Base-by-base conservation (phyloP, 306 rosid genomes). In the Castanospermum australe region DNA sequence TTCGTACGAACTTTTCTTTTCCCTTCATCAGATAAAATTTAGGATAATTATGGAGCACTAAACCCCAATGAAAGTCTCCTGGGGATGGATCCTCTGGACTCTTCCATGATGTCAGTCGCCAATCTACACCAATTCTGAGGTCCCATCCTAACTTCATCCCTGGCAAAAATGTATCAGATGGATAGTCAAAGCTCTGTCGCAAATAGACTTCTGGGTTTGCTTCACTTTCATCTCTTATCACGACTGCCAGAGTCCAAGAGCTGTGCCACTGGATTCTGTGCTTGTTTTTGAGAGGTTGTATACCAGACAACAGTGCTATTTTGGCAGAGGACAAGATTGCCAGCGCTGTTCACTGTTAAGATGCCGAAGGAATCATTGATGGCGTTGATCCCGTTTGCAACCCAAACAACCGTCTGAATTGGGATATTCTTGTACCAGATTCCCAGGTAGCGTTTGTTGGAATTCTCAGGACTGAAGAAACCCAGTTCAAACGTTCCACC, bases 131-230 rank as follows among this genome's bases (percentile, higher is more conserved):
- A 6, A 69, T 89, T 41, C 74, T 73, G 13, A 85, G 82, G 77
- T 91, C 67, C 89, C 85, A 51, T 12, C 94, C 91, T 9, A 92
- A 5, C 71, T 88, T 89, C 97, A 88, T 86, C 4, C 77, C 87
- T 2, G 87, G 84, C 5, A 86, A 66, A 5, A 62, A 10, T 32
- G 94, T 89, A 64, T 92, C 92, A 18, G 86, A 64, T 8, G 93
- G 93, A 75, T 91, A 76, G 33, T 91, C 91, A 30, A 87, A 89
- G 63, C 96, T 85, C 41, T 91, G 90, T 89, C 88, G 86, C 45
- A 84, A 17, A 74, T 81, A 83, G 0, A 0, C 15, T 22, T 52
- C 65, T 4, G 66, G 9, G 28, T 61, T 25, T 48, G 57, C 50
- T 7, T 59, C 68, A 1, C 30, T 39, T 0, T 22, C 77, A n/a